phyloP scores from a whole-genome alignment of 441 rosid species.

The Mallotus repandus region DNA sequence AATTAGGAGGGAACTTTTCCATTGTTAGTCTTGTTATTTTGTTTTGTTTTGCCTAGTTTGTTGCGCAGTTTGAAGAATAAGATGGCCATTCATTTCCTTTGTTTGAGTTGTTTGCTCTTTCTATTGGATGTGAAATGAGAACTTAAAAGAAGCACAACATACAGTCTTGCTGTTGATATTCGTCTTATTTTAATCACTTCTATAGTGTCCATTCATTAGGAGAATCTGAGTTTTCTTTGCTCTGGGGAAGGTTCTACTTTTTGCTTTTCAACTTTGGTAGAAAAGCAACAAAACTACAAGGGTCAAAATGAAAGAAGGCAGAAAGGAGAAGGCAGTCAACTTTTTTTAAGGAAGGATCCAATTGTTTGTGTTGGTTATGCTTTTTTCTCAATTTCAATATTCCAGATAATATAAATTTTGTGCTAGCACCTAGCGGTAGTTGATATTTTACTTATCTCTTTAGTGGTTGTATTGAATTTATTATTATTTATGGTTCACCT shows the following conservation, averaged over 20 bases:
- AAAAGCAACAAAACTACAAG: neutral
- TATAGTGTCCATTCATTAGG: neutral
- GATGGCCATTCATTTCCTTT: conserved; percentile 14
- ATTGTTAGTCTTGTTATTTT: conserved; percentile 27
- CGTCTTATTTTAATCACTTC: neutral
- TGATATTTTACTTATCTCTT: neutral
- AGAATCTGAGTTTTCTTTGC: neutral
- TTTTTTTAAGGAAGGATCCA: neutral
- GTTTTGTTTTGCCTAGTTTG: conserved; percentile 20
- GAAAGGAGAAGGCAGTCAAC: neutral
- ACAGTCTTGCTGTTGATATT: neutral
- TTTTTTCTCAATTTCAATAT: neutral
- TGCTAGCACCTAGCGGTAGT: neutral
- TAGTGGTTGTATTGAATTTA: neutral
- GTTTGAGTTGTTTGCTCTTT: conserved; percentile 16
- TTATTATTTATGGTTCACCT: neutral
- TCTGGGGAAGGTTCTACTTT: too few species aligned
- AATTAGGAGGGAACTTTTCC: conserved; percentile 28
- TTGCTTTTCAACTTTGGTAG: neutral
- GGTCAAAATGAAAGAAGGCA: neutral
- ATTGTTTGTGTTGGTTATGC: neutral
- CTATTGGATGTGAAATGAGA: neutral
- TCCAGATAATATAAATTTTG: neutral
- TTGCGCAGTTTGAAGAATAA: conserved; percentile 34
- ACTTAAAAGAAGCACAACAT: neutral